Conservation (phyloP, 768 basidiomycete species). For the Megacollybia marginata region DNA sequence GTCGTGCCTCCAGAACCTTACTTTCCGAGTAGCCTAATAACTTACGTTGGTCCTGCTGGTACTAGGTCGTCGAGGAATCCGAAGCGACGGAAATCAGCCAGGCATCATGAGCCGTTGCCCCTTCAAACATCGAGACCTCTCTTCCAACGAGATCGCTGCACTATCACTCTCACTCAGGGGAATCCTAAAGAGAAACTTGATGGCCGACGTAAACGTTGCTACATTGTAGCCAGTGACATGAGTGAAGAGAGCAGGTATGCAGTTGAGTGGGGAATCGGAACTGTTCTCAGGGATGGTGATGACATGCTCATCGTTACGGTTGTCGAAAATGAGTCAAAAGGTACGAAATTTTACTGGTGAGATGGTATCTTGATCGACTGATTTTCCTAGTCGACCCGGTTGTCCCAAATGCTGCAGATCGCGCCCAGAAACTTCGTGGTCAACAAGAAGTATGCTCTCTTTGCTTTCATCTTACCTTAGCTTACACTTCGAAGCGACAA, state of each 20-base stretch:
- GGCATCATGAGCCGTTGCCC: conserved; percentile 55
- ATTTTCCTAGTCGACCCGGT: conserved; percentile 50
- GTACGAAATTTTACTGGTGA: conserved; percentile 31
- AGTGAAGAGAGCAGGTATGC: conserved; percentile 93
- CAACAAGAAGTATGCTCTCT: conserved; percentile 76
- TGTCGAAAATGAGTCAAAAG: conserved; percentile 86
- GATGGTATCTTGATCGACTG: background rate
- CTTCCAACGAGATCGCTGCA: conserved; percentile 90
- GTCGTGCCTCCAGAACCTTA: conserved; percentile 80
- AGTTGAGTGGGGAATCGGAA: conserved; percentile 97
- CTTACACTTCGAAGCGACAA: conserved; percentile 55
- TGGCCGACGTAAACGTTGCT: conserved; percentile 54
- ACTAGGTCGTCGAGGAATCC: conserved; percentile 35
- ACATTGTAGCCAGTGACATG: conserved; percentile 90
- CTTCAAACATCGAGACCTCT: conserved; percentile 67
- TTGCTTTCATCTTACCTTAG: conserved; percentile 3
- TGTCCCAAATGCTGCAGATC: conserved; percentile 66
- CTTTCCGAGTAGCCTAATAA: conserved; percentile 67
- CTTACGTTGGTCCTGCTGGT: conserved; percentile 8
- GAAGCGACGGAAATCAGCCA: conserved; percentile 55
- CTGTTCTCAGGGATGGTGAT: conserved; percentile 91
- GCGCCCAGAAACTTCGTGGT: conserved; percentile 69
- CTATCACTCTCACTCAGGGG: conserved; percentile 84
- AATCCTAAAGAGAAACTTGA: conserved; percentile 55
- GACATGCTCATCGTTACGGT: conserved; percentile 88